These are phyloP conservation scores for Vigna hirtella DNA, from an alignment of 306 rosid genomes.

Conservation along the genomic window DNA sequence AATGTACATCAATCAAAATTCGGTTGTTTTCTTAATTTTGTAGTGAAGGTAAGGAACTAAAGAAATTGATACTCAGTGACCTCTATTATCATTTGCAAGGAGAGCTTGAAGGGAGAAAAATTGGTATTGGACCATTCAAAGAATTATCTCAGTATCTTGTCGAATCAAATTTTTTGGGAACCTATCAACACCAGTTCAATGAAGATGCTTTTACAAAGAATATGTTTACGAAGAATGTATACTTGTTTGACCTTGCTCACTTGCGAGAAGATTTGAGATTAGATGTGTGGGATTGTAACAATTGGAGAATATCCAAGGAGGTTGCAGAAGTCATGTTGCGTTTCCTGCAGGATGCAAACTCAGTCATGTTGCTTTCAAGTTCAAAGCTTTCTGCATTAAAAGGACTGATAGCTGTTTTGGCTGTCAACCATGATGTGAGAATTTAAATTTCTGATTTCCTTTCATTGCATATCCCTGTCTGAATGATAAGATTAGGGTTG, in stretches of 20 bases:
- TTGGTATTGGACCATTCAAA: conserved; percentile 80
- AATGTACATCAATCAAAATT: conserved; percentile 25
- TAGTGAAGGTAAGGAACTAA: conserved; percentile 82
- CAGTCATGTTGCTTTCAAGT: conserved; percentile 64
- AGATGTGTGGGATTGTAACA: conserved; percentile 80
- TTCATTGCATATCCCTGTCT: conserved; percentile 30
- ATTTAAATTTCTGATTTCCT: conserved; percentile 40
- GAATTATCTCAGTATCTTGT: conserved; percentile 72
- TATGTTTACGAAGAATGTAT: conserved; percentile 59
- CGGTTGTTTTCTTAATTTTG: conserved; percentile 33
- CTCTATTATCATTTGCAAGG: conserved; percentile 94
- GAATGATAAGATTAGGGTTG: conserved; percentile 11
- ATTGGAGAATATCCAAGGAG: conserved; percentile 75
- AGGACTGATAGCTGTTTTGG: conserved; percentile 66
- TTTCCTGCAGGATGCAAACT: conserved; percentile 72
- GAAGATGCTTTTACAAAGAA: conserved; percentile 62
- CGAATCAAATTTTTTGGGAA: conserved; percentile 62
- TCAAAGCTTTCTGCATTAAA: conserved; percentile 79
- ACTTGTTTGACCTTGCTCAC: conserved; percentile 67
- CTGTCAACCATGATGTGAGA: conserved; percentile 77
- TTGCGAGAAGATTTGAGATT: conserved; percentile 76
- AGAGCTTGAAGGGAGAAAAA: conserved; percentile 90
- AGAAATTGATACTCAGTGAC: conserved; percentile 80
- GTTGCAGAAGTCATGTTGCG: conserved; percentile 77
- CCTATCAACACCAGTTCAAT: conserved; percentile 62